These are phyloP conservation scores for Vairimorpha ceranae DNA, from an alignment of 371 early-diverging fungal genomes.

Conservation along the genomic window DNA sequence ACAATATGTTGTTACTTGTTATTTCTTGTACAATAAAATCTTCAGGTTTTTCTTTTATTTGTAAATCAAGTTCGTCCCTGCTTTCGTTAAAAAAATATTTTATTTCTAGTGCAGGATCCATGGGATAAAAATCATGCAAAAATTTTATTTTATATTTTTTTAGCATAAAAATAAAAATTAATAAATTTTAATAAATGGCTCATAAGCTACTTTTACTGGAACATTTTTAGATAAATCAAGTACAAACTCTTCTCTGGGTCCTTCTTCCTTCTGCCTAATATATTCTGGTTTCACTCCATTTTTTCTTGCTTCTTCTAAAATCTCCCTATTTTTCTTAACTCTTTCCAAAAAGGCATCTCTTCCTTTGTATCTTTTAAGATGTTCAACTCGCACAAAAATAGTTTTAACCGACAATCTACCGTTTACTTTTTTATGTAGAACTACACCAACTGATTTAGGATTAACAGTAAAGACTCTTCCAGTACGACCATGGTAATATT, in stretches of 20 bases:
- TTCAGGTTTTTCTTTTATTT: constrained; percentile 45
- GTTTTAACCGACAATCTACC: constrained; percentile 93
- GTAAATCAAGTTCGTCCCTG: neutral
- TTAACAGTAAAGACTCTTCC: constrained; percentile 57
- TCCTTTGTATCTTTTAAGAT: constrained; percentile 97
- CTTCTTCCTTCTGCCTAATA: constrained; percentile 82
- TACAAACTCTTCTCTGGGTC: constrained; percentile 73
- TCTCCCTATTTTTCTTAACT: constrained; percentile 80
- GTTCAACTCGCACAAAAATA: constrained; percentile 93
- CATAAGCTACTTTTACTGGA: constrained; percentile 50
- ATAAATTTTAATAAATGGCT: constrained; percentile 35
- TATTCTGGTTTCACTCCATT: constrained; percentile 66
- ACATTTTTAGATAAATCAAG: constrained; percentile 73
- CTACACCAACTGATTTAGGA: constrained; percentile 77
- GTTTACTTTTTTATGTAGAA: constrained; percentile 91
- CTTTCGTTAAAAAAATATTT: constrained; percentile 11
- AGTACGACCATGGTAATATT: constrained; percentile 93
- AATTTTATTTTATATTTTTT: neutral
- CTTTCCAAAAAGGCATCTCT: constrained; percentile 91
- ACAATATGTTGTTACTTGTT: neutral
- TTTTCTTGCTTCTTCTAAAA: constrained; percentile 71
- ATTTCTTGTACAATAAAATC: constrained; percentile 61
- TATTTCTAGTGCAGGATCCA: constrained; percentile 9
- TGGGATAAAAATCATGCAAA: neutral
- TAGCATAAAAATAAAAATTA: constrained; percentile 8